These are phyloP conservation scores for Geotrichum cucujoidarum DNA, from an alignment of 1,139 yeast species.

Conservation along the genomic window DNA sequence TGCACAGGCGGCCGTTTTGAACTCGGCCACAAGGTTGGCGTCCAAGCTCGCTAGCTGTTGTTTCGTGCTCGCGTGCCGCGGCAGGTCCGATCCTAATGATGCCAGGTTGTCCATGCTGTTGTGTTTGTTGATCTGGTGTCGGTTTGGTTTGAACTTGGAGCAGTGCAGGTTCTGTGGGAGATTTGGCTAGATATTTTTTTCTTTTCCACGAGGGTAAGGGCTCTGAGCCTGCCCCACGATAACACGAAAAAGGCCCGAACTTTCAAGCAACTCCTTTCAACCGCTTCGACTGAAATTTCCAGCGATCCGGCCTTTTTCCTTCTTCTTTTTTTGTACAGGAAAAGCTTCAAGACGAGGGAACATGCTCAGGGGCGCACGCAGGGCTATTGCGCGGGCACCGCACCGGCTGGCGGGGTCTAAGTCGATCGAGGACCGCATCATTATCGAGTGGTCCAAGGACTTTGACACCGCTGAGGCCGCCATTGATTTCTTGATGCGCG, in stretches of 20 bases:
- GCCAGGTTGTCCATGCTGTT: no score
- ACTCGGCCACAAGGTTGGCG: slow-evolving; percentile 12
- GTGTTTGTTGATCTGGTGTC: no score
- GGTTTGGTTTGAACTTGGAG: no score
- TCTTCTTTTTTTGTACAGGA: not conserved
- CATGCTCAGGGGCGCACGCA: slow-evolving; percentile 37
- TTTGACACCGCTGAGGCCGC: slow-evolving; percentile 45
- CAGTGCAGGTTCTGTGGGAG: no score
- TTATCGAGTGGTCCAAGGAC: slow-evolving; percentile 47
- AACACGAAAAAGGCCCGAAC: no score
- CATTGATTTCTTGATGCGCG: slow-evolving; percentile 40
- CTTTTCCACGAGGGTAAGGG: slow-evolving; percentile 1
- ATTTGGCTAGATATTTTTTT: not conserved
- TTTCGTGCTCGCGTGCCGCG: not conserved
- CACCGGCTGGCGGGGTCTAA: slow-evolving; percentile 37
- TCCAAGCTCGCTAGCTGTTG: slow-evolving; percentile 16
- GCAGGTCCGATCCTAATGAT: no score
- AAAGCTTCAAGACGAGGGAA: slow-evolving; percentile 16
- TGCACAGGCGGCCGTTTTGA: slow-evolving; percentile 20
- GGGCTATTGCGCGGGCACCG: slow-evolving; percentile 39
- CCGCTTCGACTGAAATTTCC: not conserved
- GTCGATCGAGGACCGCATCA: slow-evolving; percentile 46
- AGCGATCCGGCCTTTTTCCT: not conserved
- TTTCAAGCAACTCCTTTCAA: no score
- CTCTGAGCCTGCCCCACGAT: no score